Evolutionary conservation across 345 rosid species (phyloP), one percentile per base, ranked within the genome.

Genomic region (Odontarrhena argentea): DNA sequence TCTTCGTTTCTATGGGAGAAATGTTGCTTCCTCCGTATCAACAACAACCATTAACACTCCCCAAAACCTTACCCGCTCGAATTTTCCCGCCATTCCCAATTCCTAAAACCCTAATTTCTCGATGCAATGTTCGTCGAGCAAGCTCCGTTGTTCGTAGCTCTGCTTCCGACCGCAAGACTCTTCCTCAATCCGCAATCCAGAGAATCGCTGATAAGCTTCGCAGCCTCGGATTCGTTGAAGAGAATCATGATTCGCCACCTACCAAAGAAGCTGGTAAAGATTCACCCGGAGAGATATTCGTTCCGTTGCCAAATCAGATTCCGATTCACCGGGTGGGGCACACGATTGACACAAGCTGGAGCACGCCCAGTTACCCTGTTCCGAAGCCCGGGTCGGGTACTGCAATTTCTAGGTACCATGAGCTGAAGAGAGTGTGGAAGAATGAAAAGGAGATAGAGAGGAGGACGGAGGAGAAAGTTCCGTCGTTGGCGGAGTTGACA

Each of bases 161-260:
- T 40, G 1, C 42, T 6, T 35, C 82, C 73, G 69, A 69, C 68
- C 44, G 74, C 34, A 57, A 68, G 22, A 78, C 81, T 55, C 79
- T 84, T 63, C 85, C 92, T 11, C 81, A 79, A 30, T 83, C 92
- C 44, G 96, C 97, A 46, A 93, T 90, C 76, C 81, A 77, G 50
- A 87, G 98, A 47, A 90, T 90, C 47, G 97, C 98, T 9, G 92
- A 93, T 38, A 93, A 93, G 87, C 98, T 93, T 52, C 96, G 96
- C 40, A 82, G 83, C 63, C 94, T 93, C 14, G 98, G 98, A 30
- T 78, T 85, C 75, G 75, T 83, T 22, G 89, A 84, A 26, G 81
- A 76, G 8, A 53, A 34, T 0, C 43, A 50, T 13, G 71, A 67
- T 55, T 55, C 65, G 11, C 40, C 18, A 5, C 12, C 42, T 14